phyloP scores from a whole-genome alignment of 495 filamentous ascomycete genomes.

The Aspergillus coremiiformis region DNA sequence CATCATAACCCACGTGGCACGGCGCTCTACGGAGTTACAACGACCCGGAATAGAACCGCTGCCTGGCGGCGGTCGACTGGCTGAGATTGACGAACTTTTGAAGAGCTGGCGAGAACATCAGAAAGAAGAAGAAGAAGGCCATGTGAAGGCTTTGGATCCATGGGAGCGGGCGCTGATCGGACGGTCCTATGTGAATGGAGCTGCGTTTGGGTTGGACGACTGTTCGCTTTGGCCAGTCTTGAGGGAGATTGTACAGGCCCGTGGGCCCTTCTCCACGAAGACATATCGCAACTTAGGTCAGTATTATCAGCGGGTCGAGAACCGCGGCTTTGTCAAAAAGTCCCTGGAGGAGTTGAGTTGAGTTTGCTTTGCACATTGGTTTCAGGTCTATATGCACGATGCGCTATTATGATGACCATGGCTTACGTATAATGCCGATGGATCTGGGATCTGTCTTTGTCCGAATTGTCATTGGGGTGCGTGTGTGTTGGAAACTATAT shows the following conservation, averaged over 20 bases:
- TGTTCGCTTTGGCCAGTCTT: slow-evolving; percentile 67
- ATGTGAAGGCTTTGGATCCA: slow-evolving; percentile 20
- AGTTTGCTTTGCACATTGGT: not conserved
- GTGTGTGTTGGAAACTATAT: not conserved
- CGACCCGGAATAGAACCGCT: slow-evolving; percentile 30
- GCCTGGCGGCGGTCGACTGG: slow-evolving; percentile 25
- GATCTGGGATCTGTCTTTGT: not conserved
- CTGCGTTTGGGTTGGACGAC: slow-evolving; percentile 53
- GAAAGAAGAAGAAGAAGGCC: slow-evolving; percentile 7
- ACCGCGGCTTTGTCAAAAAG: slow-evolving; percentile 41
- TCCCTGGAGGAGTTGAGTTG: slow-evolving; percentile 31
- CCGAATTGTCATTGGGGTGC: not conserved
- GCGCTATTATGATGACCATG: not conserved
- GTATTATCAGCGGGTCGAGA: slow-evolving; percentile 47
- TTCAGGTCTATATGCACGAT: not conserved
- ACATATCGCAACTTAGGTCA: slow-evolving; percentile 39
- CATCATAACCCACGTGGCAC: slow-evolving; percentile 27
- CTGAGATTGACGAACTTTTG: slow-evolving; percentile 27
- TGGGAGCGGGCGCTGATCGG: slow-evolving; percentile 47
- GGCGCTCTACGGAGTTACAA: slow-evolving; percentile 15
- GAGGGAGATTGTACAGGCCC: slow-evolving; percentile 43
- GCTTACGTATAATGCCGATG: not conserved
- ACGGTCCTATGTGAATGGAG: slow-evolving; percentile 50
- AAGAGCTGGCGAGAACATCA: slow-evolving; percentile 25
- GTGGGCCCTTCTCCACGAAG: slow-evolving; percentile 19